Evolutionary conservation across 345 rosid genomes (phyloP).

Genomic region (Schrenkiella parvula): DNA sequence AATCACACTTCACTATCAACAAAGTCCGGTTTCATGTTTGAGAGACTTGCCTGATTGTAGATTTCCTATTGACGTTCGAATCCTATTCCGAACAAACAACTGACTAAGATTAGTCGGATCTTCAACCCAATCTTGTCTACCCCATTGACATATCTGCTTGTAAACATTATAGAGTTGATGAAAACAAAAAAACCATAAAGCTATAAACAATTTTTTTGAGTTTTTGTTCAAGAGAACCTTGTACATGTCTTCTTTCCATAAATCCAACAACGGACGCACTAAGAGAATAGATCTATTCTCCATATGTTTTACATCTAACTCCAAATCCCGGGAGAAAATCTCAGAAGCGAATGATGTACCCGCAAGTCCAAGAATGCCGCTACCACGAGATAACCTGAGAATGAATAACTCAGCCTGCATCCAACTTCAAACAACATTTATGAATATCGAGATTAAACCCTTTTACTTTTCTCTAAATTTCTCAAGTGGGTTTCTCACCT

Average conservation of each 20-base stretch:
- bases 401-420: slow-evolving; percentile 89
- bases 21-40: background rate
- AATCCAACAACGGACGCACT: slow-evolving; percentile 75
- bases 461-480: background rate
- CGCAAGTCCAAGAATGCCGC: slow-evolving; percentile 95
- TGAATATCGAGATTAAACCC: background rate
- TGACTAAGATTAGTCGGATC: slow-evolving; percentile 81
- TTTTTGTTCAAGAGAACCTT: slow-evolving; percentile 41
- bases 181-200: background rate
- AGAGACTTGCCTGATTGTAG: slow-evolving; percentile 57
- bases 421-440: slow-evolving; percentile 24
- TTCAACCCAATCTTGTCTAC: slow-evolving; percentile 62
- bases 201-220: background rate
- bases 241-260: slow-evolving; percentile 78
- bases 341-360: slow-evolving; percentile 81
- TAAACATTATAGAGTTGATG: background rate
- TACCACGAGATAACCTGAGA: slow-evolving; percentile 83
- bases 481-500: slow-evolving; percentile 40
- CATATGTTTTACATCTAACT: slow-evolving; percentile 32
- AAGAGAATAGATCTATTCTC: slow-evolving; percentile 49
- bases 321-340: slow-evolving; percentile 40
- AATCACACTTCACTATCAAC: background rate
- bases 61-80: slow-evolving; percentile 58
- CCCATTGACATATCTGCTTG: slow-evolving; percentile 61
- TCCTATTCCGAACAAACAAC: slow-evolving; percentile 79